phyloP scores from a whole-genome alignment of 106 monocot genomes.

The Platanthera guangdongensis region DNA sequence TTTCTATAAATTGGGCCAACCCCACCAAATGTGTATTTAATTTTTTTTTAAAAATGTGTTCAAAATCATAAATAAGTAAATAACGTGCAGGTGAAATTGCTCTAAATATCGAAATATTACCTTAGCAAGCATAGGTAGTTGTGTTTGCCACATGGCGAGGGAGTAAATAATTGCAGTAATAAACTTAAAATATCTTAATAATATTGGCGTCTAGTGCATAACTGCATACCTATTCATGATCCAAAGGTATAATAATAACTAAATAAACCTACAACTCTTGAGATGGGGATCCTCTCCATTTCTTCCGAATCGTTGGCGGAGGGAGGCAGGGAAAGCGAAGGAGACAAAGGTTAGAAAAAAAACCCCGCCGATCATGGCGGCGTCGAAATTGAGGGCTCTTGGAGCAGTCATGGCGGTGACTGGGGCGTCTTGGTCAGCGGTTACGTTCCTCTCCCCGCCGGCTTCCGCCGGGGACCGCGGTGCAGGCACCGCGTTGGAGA shows the following conservation, averaged over 20 bases:
- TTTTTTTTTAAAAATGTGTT: too few species aligned
- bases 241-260: background rate
- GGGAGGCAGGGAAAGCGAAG: background rate
- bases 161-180: too few species aligned
- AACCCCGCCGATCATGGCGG: conserved; percentile 17
- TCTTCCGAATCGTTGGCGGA: background rate
- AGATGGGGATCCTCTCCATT: background rate
- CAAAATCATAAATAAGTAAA: too few species aligned
- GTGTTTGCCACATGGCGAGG: too few species aligned
- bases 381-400: conserved; percentile 14
- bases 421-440: conserved; percentile 14
- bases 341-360: background rate
- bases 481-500: conserved; percentile 18
- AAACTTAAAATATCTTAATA: too few species aligned
- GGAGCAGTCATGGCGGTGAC: conserved; percentile 19
- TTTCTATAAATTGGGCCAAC: too few species aligned
- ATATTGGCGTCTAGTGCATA: too few species aligned
- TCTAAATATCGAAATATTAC: too few species aligned
- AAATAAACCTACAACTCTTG: background rate
- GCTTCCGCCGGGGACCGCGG: conserved; percentile 26
- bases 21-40: too few species aligned
- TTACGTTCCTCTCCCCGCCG: conserved; percentile 14
- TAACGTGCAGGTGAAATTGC: too few species aligned
- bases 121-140: too few species aligned
- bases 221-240: background rate